These are phyloP conservation scores for Nannochloris sp. DNA, from an alignment of 139 green algal species.

Conservation along the genomic window DNA sequence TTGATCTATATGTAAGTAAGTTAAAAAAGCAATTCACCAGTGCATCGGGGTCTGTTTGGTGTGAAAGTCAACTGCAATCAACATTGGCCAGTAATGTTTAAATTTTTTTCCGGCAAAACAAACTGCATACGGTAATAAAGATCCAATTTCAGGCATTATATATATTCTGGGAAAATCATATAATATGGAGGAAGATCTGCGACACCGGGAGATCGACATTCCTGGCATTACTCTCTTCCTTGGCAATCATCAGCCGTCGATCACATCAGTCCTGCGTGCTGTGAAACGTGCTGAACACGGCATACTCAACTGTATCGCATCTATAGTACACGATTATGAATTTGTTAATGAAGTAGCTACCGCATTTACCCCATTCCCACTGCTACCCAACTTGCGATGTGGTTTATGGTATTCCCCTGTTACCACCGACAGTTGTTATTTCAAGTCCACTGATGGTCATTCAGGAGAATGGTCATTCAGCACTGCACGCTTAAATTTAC, in stretches of 20 bases:
- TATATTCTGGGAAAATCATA: too few relatives aligned
- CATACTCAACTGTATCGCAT: slow-evolving; percentile 72
- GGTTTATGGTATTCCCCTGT: slow-evolving; percentile 72
- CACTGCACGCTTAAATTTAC: slow-evolving; percentile 75
- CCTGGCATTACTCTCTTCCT: not conserved
- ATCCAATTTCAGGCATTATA: too few relatives aligned
- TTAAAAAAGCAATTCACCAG: too few relatives aligned
- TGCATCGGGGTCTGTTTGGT: too few relatives aligned
- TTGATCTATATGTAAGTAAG: too few relatives aligned
- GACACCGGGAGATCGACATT: not conserved
- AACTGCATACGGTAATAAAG: too few relatives aligned
- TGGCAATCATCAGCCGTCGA: slow-evolving; percentile 11
- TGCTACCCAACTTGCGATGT: slow-evolving; percentile 84
- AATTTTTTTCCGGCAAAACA: too few relatives aligned
- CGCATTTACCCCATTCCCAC: slow-evolving; percentile 51
- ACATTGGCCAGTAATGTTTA: too few relatives aligned
- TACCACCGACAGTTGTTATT: slow-evolving; percentile 67
- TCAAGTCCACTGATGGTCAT: slow-evolving; percentile 95
- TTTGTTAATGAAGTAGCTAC: slow-evolving; percentile 65
- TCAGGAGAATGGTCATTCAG: slow-evolving; percentile 81
- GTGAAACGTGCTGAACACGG: slow-evolving; percentile 51
- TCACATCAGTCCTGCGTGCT: slow-evolving; percentile 32
- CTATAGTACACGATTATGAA: slow-evolving; percentile 52
- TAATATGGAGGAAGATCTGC: not conserved
- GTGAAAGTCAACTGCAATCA: too few relatives aligned